Percentiles rank a stretch among this genome's conserved stretches.
Conservation (phyloP, 106 monocot species). For the Hemerocallis citrina region DNA sequence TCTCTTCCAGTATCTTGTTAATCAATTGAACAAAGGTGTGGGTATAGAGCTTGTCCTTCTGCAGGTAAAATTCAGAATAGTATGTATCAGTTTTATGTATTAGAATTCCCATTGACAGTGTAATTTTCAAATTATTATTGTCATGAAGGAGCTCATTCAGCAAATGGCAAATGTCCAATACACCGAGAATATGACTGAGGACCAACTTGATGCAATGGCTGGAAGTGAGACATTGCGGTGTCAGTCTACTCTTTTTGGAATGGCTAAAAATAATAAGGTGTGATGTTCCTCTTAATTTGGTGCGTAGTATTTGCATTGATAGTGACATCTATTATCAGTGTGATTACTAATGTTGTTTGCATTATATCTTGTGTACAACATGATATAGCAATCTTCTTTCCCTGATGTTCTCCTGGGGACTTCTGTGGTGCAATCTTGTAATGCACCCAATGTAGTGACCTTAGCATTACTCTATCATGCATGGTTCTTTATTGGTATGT, state of each 20-base stretch:
- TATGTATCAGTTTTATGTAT: not conserved
- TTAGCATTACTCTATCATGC: too few species aligned
- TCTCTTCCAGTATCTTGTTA: conserved; percentile 96
- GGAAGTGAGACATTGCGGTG: conserved; percentile 88
- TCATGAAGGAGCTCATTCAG: conserved; percentile 81
- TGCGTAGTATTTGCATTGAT: not conserved
- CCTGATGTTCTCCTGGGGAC: too few species aligned
- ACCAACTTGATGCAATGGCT: conserved; percentile 96
- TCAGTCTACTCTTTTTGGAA: conserved; percentile 75
- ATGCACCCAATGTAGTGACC: too few species aligned
- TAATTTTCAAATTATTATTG: not conserved
- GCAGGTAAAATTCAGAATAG: conserved; percentile 43
- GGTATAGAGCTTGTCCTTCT: conserved; percentile 95
- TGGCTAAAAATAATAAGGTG: conserved; percentile 86
- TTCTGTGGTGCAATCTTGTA: too few species aligned
- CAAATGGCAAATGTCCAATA: conserved; percentile 99
- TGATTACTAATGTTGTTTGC: too few species aligned
- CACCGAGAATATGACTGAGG: conserved; percentile 98
- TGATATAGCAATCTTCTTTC: too few species aligned
- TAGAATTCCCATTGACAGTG: not conserved
- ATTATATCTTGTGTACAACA: too few species aligned
- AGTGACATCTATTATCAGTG: not conserved
- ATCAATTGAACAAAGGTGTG: conserved; percentile 78
- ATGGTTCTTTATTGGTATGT: too few species aligned
- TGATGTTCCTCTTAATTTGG: not conserved